Percentiles rank a stretch among this genome's conserved stretches.
Conservation (phyloP, 2,329 filamentous ascomycete genomes). For the Penicillium hesseltinei region DNA sequence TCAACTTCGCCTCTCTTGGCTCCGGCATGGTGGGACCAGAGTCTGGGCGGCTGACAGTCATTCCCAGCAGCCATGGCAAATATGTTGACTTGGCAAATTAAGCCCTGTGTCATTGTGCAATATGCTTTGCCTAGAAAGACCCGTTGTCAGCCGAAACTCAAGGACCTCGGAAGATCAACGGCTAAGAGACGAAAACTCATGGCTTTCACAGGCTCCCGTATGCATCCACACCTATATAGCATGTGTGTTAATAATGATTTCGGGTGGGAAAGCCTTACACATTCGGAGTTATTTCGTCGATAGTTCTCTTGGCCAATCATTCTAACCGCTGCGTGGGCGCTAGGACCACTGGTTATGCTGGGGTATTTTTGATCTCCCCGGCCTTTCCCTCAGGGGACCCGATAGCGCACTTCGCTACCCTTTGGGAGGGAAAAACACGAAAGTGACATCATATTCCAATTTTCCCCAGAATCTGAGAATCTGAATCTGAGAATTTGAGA, state of each 20-base stretch:
- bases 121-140: conserved; percentile 14
- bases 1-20: conserved; percentile 28
- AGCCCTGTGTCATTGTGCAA: conserved; percentile 16
- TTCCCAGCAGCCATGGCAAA: conserved; percentile 17
- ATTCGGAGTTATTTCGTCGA: conserved; percentile 9
- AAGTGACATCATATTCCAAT: conserved; percentile 21
- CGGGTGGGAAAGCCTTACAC: conserved; percentile 2
- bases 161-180: conserved; percentile 35
- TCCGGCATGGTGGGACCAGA: conserved; percentile 15
- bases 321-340: conserved; percentile 13
- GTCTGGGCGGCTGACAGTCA: conserved; percentile 11
- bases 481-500: conserved; percentile 1
- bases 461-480: conserved; percentile 1
- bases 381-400: conserved; percentile 12
- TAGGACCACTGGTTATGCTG: conserved; percentile 9
- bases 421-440: conserved; percentile 6
- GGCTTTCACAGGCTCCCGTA: conserved; percentile 17
- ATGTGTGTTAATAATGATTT: conserved; percentile 10
- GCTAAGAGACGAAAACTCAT: conserved; percentile 18
- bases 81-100: conserved; percentile 16
- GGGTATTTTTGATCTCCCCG: conserved; percentile 9
- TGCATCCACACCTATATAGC: conserved; percentile 2
- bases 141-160: conserved; percentile 28
- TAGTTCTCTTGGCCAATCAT: conserved; percentile 12
- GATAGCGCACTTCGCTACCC: conserved; percentile 7